These are phyloP conservation scores for Candida freyschussii DNA, from an alignment of 1,139 yeast species.

Conservation along the genomic window DNA sequence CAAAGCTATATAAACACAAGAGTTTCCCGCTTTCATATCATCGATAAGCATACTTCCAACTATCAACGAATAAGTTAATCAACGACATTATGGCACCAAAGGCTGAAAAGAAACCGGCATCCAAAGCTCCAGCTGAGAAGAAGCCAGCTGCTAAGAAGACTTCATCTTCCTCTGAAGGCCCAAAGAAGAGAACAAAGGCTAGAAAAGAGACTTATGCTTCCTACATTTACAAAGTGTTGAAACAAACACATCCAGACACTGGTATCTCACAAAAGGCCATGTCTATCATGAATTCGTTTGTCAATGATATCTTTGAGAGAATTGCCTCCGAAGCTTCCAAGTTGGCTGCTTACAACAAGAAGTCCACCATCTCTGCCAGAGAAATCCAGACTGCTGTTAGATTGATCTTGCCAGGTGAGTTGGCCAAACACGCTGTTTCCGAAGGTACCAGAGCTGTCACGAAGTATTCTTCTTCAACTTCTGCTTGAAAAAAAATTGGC, in stretches of 20 bases:
- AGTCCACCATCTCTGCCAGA: slow-evolving; percentile 98
- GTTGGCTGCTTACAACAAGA: slow-evolving; percentile 99
- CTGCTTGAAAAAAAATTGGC: too few relatives aligned
- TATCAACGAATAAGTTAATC: too few relatives aligned
- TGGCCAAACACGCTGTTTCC: slow-evolving; percentile 99
- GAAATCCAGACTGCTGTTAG: slow-evolving; percentile 99
- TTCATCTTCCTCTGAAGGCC: slow-evolving; percentile 62
- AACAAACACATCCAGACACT: slow-evolving; percentile 99
- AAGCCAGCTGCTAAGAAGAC: slow-evolving; percentile 86
- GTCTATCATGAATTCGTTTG: slow-evolving; percentile 99
- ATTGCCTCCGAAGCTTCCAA: slow-evolving; percentile 98
- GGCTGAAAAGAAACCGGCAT: slow-evolving; percentile 98
- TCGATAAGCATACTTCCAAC: too few relatives aligned
- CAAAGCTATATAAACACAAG: too few relatives aligned
- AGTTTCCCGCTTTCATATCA: slow-evolving; percentile 1
- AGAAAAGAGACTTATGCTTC: slow-evolving; percentile 99
- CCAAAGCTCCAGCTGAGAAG: slow-evolving; percentile 98
- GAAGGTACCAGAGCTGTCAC: slow-evolving; percentile 99
- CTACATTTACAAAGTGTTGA: slow-evolving; percentile 96
- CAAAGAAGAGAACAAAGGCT: slow-evolving; percentile 94
- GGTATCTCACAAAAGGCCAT: slow-evolving; percentile 99
- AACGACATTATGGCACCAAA: slow-evolving; percentile 94
- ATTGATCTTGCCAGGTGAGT: slow-evolving; percentile 98
- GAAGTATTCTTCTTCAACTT: slow-evolving; percentile 90
- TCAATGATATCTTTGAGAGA: slow-evolving; percentile 94